Percentiles rank a stretch among this genome's conserved stretches.
Evolutionary conservation across 176 grass and related monocot genomes (phyloP).

Genomic region (Aegilops longissima): DNA sequence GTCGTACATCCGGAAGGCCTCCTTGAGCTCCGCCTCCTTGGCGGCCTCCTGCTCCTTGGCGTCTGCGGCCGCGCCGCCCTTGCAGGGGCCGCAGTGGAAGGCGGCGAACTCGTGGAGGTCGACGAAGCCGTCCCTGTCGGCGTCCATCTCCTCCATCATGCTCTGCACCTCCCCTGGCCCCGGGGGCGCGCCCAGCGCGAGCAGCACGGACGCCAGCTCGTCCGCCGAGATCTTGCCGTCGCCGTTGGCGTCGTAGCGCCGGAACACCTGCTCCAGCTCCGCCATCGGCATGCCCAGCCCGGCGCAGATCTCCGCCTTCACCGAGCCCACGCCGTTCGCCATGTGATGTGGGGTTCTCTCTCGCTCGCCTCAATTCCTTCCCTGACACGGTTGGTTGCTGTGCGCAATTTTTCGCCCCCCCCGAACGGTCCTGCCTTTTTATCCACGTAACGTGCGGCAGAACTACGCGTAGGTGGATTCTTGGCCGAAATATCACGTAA

Average conservation of each 20-base stretch:
- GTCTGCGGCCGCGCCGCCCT: background rate
- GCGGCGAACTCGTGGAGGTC: slow-evolving; percentile 60
- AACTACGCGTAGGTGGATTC: background rate
- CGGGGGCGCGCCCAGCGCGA: slow-evolving; percentile 38
- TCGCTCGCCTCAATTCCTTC: background rate
- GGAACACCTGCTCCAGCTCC: slow-evolving; percentile 59
- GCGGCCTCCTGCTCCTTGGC: background rate
- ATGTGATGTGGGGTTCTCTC: background rate
- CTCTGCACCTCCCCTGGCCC: slow-evolving; percentile 39
- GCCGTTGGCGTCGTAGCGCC: slow-evolving; percentile 59
- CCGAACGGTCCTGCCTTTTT: background rate
- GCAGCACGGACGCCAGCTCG: slow-evolving; percentile 48
- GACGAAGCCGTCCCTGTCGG: slow-evolving; percentile 71
- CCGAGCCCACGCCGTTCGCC: slow-evolving; percentile 13
- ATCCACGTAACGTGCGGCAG: slow-evolving; percentile 23
- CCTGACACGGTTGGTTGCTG: background rate
- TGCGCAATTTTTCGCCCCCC: background rate
- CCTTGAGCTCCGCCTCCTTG: slow-evolving; percentile 46
- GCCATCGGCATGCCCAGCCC: slow-evolving; percentile 33
- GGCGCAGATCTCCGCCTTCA: background rate
- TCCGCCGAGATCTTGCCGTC: slow-evolving; percentile 64
- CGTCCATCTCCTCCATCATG: slow-evolving; percentile 83
- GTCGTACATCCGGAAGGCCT: slow-evolving; percentile 61
- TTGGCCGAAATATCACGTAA: too few species aligned
- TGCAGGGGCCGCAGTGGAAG: slow-evolving; percentile 35